phyloP scores from a whole-genome alignment of 1,284 basidiomycete species.

The Sparassis latifolia region DNA sequence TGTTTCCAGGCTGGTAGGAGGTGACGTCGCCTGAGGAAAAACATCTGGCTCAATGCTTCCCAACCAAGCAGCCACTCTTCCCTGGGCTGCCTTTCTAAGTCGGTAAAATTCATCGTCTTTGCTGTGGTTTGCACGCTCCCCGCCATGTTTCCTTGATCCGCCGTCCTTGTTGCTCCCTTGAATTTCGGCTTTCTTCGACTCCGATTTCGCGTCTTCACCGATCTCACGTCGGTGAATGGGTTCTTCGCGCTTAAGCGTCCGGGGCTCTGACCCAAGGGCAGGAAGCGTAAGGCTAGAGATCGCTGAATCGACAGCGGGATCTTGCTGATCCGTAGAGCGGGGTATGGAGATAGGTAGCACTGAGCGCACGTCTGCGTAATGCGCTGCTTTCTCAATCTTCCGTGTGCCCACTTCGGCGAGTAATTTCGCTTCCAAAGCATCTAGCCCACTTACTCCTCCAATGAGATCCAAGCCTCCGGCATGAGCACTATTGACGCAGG shows the following conservation, averaged over 20 bases:
- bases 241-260: constrained; percentile 14
- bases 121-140: constrained; percentile 8
- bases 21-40: constrained; percentile 30
- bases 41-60: constrained; percentile 51
- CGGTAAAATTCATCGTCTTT: constrained; percentile 31
- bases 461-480: constrained; percentile 3
- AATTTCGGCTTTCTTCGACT: constrained; percentile 1
- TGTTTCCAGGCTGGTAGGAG: constrained; percentile 10
- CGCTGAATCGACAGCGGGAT: constrained; percentile 58
- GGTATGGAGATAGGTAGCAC: constrained; percentile 42
- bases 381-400: constrained; percentile 30
- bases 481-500: constrained; percentile 12
- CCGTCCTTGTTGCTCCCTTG: constrained; percentile 16
- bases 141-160: constrained; percentile 14
- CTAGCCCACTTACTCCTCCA: constrained; percentile 39
- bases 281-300: constrained; percentile 72
- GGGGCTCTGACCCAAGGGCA: constrained; percentile 28
- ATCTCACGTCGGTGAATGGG: neutral
- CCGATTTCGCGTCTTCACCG: constrained; percentile 5
- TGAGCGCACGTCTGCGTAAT: constrained; percentile 41
- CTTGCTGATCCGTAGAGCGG: constrained; percentile 21
- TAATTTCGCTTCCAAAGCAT: constrained; percentile 56
- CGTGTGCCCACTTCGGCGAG: constrained; percentile 64
- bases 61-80: constrained; percentile 72
- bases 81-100: constrained; percentile 49